These are phyloP conservation scores for Chaetoceros tenuissimus DNA, from an alignment of 108 stramenopile genomes.

Conservation along the genomic window DNA sequence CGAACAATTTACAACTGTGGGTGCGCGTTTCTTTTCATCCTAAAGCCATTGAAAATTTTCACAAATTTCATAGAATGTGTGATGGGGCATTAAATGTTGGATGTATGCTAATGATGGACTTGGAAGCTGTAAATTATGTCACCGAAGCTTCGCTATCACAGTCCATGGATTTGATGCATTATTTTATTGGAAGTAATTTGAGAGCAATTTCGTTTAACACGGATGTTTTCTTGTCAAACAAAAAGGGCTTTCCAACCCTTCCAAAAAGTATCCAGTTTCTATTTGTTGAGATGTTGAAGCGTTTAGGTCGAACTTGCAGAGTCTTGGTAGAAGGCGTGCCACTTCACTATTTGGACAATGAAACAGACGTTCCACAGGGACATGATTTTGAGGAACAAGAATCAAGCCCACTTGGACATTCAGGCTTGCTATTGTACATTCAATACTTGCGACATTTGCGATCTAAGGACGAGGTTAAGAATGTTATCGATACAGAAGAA, in stretches of 20 bases:
- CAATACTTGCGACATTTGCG: slow-evolving; percentile 90
- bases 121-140: slow-evolving; percentile 11
- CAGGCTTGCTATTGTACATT: slow-evolving; percentile 52
- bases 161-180: slow-evolving; percentile 41
- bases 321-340: slow-evolving; percentile 49
- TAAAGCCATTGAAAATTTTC: slow-evolving; percentile 28
- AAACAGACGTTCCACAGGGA: no score
- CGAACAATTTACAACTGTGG: slow-evolving; percentile 69
- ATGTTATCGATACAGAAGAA: slow-evolving; percentile 53
- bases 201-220: slow-evolving; percentile 64
- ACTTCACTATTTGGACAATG: slow-evolving; percentile 1
- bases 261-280: slow-evolving; percentile 76
- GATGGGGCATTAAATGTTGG: slow-evolving; percentile 59
- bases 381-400: neutral
- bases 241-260: slow-evolving; percentile 85
- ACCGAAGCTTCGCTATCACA: slow-evolving; percentile 15
- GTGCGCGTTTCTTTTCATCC: slow-evolving; percentile 45
- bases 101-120: slow-evolving; percentile 18
- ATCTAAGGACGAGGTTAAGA: slow-evolving; percentile 19
- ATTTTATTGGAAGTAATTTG: slow-evolving; percentile 72
- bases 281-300: slow-evolving; percentile 48
- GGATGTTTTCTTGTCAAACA: slow-evolving; percentile 82
- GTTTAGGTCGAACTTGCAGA: slow-evolving; percentile 56
- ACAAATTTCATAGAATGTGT: slow-evolving; percentile 53
- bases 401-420: slow-evolving; percentile 8